Evolutionary conservation across 176 grass and related monocot genomes (phyloP).

Genomic region (Ananas comosus): DNA sequence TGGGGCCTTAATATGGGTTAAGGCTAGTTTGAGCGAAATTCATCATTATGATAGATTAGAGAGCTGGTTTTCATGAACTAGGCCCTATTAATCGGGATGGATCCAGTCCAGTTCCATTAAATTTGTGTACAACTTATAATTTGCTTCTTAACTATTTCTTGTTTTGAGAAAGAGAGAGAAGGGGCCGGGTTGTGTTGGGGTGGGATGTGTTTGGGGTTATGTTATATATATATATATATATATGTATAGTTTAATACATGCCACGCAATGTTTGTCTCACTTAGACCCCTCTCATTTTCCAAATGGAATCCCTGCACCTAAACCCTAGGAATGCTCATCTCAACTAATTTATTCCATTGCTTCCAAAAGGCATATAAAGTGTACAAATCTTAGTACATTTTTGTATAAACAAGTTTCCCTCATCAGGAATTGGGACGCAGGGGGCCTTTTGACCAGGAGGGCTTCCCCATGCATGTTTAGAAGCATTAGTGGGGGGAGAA

Average conservation of each 20-base stretch:
- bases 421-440: slow-evolving; percentile 25
- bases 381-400: slow-evolving; percentile 22
- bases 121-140: no score
- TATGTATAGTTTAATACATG: slow-evolving; percentile 17
- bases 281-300: slow-evolving; percentile 35
- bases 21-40: no score
- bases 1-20: no score
- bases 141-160: no score
- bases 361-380: slow-evolving; percentile 27
- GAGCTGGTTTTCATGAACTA: no score
- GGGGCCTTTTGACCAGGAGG: slow-evolving; percentile 41
- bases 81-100: no score
- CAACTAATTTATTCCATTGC: slow-evolving; percentile 31
- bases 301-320: slow-evolving; percentile 43
- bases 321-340: slow-evolving; percentile 30
- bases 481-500: background rate
- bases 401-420: slow-evolving; percentile 10
- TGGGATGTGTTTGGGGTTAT: background rate
- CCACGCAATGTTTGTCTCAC: slow-evolving; percentile 35
- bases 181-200: no score
- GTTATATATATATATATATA: no score
- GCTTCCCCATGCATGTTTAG: slow-evolving; percentile 12
- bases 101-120: no score
- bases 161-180: background rate
- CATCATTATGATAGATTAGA: no score